Evolutionary conservation across 169 alveolate genomes (phyloP).

Genomic region (Babesia ovata): DNA sequence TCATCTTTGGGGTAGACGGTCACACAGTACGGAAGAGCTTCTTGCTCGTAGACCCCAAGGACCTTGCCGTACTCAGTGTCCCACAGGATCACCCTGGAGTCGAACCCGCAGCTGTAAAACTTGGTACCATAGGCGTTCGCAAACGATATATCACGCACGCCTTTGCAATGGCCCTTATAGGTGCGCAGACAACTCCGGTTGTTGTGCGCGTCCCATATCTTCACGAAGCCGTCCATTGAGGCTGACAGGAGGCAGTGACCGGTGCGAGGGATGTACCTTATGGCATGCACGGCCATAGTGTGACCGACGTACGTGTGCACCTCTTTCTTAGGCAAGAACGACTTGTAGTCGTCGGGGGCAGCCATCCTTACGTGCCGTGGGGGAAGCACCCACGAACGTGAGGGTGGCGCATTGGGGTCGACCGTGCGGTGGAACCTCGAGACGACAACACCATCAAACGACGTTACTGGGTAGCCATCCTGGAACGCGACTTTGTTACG

Average conservation of each 20-base stretch:
- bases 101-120: slow-evolving; percentile 92
- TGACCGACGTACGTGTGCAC: slow-evolving; percentile 91
- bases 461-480: slow-evolving; percentile 58
- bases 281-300: slow-evolving; percentile 90
- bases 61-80: slow-evolving; percentile 97
- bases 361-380: slow-evolving; percentile 27
- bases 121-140: slow-evolving; percentile 85
- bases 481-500: slow-evolving; percentile 44
- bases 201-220: slow-evolving; percentile 93
- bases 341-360: slow-evolving; percentile 40
- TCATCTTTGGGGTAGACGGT: slow-evolving; percentile 89
- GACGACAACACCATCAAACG: slow-evolving; percentile 45
- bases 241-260: slow-evolving; percentile 94
- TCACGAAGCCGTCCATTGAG: slow-evolving; percentile 90
- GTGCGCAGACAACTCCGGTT: slow-evolving; percentile 90
- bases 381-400: slow-evolving; percentile 39
- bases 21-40: slow-evolving; percentile 92
- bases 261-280: slow-evolving; percentile 90
- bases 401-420: slow-evolving; percentile 16
- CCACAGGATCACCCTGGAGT: slow-evolving; percentile 91
- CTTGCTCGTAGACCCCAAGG: slow-evolving; percentile 83
- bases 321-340: slow-evolving; percentile 90
- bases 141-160: slow-evolving; percentile 92
- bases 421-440: slow-evolving; percentile 60
- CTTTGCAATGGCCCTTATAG: slow-evolving; percentile 94